Evolutionary conservation across 768 basidiomycete species (phyloP), one percentile per base, ranked within the genome.

Genomic region (Naganishia friedmannii): DNA sequence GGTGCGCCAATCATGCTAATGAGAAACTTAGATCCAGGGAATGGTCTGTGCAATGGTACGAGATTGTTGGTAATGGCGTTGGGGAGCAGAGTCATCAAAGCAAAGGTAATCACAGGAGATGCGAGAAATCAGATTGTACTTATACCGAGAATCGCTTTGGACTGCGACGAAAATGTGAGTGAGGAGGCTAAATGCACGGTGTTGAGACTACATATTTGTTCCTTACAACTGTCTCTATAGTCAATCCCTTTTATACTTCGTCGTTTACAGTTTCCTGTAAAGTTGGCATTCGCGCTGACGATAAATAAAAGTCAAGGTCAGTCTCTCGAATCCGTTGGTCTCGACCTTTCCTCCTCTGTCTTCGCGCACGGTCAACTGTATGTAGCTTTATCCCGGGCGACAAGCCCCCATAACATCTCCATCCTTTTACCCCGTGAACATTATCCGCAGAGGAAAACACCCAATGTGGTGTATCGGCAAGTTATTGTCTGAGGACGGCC

Each of bases 291-390:
- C 81, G 83, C 83, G 0, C 81, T 85, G 76, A 81, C 85, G 0
- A 84, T 85, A 73, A 85, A 86, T 76, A 86, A 85, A 73, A 70
- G 84, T 0, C 84, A 85, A 76, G 84, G 85, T 4, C 85, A 85
- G 76, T 85, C 83, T 26, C 79, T 85, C 5, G 72, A 80, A 57
- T 48, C 77, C 76, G 83, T 85, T 66, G 85, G 84, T 0, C 34
- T 85, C 19, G 82, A 85, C 73, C 72, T 85, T 0, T 72, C 77
- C 23, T 70, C 65, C 23, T 71, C 81, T 1, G 83, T 83, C 4
- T 85, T 85, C 69, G 60, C 79, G 9, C 84, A 84, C 83, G 83
- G 84, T 0, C 84, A 84, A 73, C 79, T 84, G 0, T 83, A 85
- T 79, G 83, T 84, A 66, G 83, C 83, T 5, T 72, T 85, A 1